Evolutionary conservation across 2,329 filamentous ascomycete genomes (phyloP).

Genomic region (Cladophialophora bantiana): DNA sequence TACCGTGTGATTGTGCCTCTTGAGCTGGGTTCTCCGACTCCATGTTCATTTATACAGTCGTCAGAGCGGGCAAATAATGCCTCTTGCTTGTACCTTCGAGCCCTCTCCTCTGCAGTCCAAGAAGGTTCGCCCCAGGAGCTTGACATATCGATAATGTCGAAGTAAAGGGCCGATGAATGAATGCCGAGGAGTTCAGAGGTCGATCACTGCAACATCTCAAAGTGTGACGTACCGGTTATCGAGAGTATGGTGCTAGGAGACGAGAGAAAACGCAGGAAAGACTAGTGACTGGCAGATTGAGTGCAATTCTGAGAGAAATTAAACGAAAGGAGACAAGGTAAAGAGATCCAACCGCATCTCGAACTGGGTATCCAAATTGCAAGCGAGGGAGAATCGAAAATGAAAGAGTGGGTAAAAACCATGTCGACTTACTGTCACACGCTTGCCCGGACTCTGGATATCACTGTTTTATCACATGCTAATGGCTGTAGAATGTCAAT

Average conservation of each 20-base stretch:
- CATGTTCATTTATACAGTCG: neutral
- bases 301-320: neutral
- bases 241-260: neutral
- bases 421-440: neutral
- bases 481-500: neutral
- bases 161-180: neutral
- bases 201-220: neutral
- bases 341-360: neutral
- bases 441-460: neutral
- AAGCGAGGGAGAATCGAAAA: neutral
- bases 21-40: neutral
- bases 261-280: neutral
- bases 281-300: neutral
- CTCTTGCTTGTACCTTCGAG: slow-evolving; percentile 4
- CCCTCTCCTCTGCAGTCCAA: neutral
- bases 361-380: neutral
- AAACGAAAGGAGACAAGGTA: neutral
- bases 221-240: neutral
- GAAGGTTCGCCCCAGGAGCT: neutral
- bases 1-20: neutral
- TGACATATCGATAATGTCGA: slow-evolving; percentile 9
- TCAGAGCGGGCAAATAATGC: neutral
- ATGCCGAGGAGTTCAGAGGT: neutral
- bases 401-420: neutral
- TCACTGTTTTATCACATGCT: neutral